phyloP scores from a whole-genome alignment of 495 filamentous ascomycete species.

The Echria macrotheca region DNA sequence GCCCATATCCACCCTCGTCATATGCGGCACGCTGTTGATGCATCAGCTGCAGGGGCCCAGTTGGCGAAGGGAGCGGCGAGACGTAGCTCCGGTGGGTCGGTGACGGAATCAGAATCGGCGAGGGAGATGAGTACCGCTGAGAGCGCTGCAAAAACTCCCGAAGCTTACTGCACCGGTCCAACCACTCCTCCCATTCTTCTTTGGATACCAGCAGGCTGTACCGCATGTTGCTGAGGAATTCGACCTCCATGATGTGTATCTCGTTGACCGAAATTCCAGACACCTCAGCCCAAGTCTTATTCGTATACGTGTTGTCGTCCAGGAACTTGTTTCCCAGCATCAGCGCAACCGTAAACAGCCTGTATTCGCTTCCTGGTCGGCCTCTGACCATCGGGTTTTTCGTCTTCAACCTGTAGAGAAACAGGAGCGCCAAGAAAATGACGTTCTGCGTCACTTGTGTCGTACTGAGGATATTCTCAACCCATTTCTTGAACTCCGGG shows the following conservation, averaged over 20 bases:
- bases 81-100: slow-evolving; percentile 28
- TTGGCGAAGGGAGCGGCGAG: slow-evolving; percentile 46
- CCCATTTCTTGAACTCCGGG: slow-evolving; percentile 86
- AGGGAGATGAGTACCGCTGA: slow-evolving; percentile 27
- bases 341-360: slow-evolving; percentile 90
- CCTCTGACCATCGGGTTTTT: slow-evolving; percentile 82
- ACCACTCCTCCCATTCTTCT: slow-evolving; percentile 84
- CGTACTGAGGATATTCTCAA: slow-evolving; percentile 80
- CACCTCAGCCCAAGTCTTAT: slow-evolving; percentile 99
- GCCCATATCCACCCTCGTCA: slow-evolving; percentile 13
- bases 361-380: slow-evolving; percentile 88
- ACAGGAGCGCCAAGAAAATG: slow-evolving; percentile 81
- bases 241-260: slow-evolving; percentile 99
- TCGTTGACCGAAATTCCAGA: slow-evolving; percentile 91
- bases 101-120: slow-evolving; percentile 34
- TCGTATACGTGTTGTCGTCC: slow-evolving; percentile 99
- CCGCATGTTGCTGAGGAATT: slow-evolving; percentile 97
- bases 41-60: slow-evolving; percentile 32
- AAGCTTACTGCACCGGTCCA: slow-evolving; percentile 71
- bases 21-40: slow-evolving; percentile 22
- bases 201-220: slow-evolving; percentile 82
- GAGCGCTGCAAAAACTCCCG: slow-evolving; percentile 67
- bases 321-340: slow-evolving; percentile 99
- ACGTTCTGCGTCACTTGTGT: slow-evolving; percentile 98
- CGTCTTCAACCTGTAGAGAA: slow-evolving; percentile 89